Conservation (phyloP, 345 rosid species). For the Diplotaxis tenuifolia region DNA sequence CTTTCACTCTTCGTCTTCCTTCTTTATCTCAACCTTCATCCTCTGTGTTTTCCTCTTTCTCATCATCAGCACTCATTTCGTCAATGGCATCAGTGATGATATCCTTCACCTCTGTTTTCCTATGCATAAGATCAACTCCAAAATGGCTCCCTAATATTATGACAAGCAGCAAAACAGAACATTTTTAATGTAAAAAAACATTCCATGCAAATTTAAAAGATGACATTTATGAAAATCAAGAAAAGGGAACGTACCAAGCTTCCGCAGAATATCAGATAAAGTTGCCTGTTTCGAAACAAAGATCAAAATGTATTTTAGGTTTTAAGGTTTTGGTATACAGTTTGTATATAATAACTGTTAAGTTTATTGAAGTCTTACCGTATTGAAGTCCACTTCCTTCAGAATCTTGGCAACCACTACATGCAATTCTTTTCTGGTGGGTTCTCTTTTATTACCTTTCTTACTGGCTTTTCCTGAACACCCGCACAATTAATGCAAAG, state of each 20-base stretch:
- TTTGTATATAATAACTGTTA: neutral
- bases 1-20: conserved; percentile 28
- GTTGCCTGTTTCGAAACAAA: conserved; percentile 69
- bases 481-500: conserved; percentile 20
- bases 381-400: conserved; percentile 94
- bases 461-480: conserved; percentile 55
- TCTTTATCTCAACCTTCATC: conserved; percentile 41
- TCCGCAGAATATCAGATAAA: conserved; percentile 79
- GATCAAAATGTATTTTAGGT: neutral
- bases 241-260: conserved; percentile 57
- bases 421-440: conserved; percentile 79
- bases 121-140: conserved; percentile 69
- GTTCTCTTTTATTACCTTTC: conserved; percentile 59
- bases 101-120: conserved; percentile 90
- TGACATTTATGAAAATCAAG: neutral
- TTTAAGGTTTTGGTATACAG: neutral
- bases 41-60: conserved; percentile 56
- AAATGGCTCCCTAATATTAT: conserved; percentile 65
- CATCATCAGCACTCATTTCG: conserved; percentile 79
- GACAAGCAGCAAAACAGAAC: neutral
- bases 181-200: neutral
- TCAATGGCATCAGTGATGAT: conserved; percentile 82
- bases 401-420: conserved; percentile 73
- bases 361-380: conserved; percentile 47
- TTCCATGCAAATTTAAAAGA: neutral